These are phyloP conservation scores for Neofusicoccum sp. DNA, from an alignment of 2,329 filamentous ascomycete genomes.

Conservation along the genomic window DNA sequence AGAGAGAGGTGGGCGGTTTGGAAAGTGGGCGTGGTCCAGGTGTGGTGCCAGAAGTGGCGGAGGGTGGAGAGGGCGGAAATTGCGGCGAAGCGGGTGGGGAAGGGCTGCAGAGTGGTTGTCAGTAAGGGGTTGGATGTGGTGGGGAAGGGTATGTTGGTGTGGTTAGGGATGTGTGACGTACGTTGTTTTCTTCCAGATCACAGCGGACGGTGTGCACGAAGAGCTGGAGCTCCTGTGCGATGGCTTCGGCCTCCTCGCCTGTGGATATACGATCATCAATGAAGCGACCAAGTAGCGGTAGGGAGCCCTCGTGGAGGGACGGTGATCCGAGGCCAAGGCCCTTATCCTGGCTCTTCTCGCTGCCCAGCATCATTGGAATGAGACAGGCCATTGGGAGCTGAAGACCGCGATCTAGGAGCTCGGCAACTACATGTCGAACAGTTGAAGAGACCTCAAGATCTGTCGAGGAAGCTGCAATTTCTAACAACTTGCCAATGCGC, in stretches of 20 bases:
- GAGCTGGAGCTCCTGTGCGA: neutral
- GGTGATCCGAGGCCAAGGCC: slow-evolving; percentile 1
- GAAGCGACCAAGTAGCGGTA: slow-evolving; percentile 6
- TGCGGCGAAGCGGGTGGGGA: slow-evolving; percentile 66
- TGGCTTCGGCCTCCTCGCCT: neutral
- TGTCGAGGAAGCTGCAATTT: neutral
- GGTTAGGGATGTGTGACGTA: slow-evolving; percentile 10
- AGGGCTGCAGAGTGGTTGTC: slow-evolving; percentile 49
- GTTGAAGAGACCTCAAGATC: slow-evolving; percentile 11
- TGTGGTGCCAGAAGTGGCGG: slow-evolving; percentile 26
- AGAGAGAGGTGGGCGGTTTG: slow-evolving; percentile 29
- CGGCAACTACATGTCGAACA: slow-evolving; percentile 5
- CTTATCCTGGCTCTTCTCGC: neutral
- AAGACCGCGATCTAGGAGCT: slow-evolving; percentile 15
- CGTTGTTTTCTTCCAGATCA: slow-evolving; percentile 35
- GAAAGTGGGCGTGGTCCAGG: neutral
- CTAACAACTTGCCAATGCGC: neutral
- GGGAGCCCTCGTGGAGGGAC: slow-evolving; percentile 11
- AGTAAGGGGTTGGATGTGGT: neutral
- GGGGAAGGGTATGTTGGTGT: neutral
- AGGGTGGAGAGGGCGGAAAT: slow-evolving; percentile 57
- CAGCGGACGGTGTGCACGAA: slow-evolving; percentile 12
- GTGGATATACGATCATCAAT: neutral
- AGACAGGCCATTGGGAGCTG: neutral
- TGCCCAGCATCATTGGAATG: neutral